These are phyloP conservation scores for Aspergillus brasiliensis DNA, from an alignment of 2,329 filamentous ascomycete species.

Conservation along the genomic window DNA sequence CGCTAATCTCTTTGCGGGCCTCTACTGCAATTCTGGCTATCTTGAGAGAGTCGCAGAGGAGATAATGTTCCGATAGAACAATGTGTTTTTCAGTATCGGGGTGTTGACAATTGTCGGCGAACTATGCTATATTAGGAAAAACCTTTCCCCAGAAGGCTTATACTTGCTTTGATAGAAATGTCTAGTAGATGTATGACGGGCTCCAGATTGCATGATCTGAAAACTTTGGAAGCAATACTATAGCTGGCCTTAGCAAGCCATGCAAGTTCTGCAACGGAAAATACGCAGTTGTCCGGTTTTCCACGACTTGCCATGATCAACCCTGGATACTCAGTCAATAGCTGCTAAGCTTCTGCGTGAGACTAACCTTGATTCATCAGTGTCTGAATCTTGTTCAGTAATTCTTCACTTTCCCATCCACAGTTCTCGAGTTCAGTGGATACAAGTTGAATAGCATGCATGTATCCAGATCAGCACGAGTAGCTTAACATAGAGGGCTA, in stretches of 20 bases:
- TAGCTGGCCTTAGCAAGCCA: constrained; percentile 86
- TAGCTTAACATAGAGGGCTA: not conserved
- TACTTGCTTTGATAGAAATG: constrained; percentile 46
- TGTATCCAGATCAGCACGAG: constrained; percentile 27
- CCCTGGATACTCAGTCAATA: not conserved
- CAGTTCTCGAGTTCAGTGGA: constrained; percentile 45
- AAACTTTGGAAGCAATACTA: constrained; percentile 70
- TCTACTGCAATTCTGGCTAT: constrained; percentile 49
- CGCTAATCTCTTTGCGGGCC: constrained; percentile 50
- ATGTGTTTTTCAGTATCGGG: constrained; percentile 26
- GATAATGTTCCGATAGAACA: constrained; percentile 60
- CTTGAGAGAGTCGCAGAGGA: constrained; percentile 72
- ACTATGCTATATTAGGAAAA: constrained; percentile 43
- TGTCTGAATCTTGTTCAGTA: constrained; percentile 55
- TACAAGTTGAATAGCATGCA: constrained; percentile 49
- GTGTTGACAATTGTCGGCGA: constrained; percentile 43
- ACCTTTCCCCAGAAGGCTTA: not conserved
- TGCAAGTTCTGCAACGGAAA: constrained; percentile 68
- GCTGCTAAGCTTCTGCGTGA: no score
- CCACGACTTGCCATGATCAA: constrained; percentile 43
- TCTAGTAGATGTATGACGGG: constrained; percentile 58
- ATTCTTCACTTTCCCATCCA: constrained; percentile 21
- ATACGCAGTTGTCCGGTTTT: constrained; percentile 50
- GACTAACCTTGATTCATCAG: constrained; percentile 54
- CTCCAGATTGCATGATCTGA: constrained; percentile 58